These are phyloP conservation scores for Austroboletus niveus DNA, from an alignment of 1,284 basidiomycete species.

Conservation along the genomic window DNA sequence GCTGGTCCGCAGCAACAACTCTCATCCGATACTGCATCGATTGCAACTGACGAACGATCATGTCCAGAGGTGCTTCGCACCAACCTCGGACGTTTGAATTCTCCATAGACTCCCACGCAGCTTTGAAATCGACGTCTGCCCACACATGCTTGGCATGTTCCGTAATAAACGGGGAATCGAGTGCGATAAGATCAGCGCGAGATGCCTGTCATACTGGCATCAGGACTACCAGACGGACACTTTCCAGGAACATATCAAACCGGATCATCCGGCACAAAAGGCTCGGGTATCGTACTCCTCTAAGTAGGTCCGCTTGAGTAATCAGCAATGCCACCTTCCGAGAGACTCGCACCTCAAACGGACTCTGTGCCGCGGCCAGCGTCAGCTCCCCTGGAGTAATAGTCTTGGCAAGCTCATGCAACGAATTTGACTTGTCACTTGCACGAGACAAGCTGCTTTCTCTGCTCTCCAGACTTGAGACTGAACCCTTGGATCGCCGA, in stretches of 20 bases:
- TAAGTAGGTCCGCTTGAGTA: conserved; percentile 11
- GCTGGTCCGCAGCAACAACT: conserved; percentile 50
- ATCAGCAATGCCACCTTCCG: not conserved
- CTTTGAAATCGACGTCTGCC: conserved; percentile 47
- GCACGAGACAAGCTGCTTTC: conserved; percentile 25
- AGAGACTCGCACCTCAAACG: conserved; percentile 23
- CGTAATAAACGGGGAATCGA: conserved; percentile 64
- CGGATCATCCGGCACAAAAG: conserved; percentile 15
- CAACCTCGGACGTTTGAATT: conserved; percentile 56
- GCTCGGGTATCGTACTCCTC: conserved; percentile 5
- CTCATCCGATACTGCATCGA: conserved; percentile 45
- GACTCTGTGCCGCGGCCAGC: conserved; percentile 37
- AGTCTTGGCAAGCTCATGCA: conserved; percentile 38
- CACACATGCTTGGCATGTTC: conserved; percentile 36
- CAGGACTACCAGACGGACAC: conserved; percentile 8
- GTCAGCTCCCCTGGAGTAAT: conserved; percentile 60
- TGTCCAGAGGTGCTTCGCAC: conserved; percentile 56
- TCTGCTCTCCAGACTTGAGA: conserved; percentile 23
- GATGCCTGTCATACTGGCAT: conserved; percentile 32
- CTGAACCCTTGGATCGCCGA: conserved; percentile 21
- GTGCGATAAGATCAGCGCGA: conserved; percentile 59
- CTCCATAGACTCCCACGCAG: conserved; percentile 52
- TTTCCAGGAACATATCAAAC: conserved; percentile 15
- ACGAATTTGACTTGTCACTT: conserved; percentile 27
- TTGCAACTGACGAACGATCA: conserved; percentile 51